These are phyloP conservation scores for Penicillium fuscoglaucum DNA, from an alignment of 2,329 filamentous ascomycete genomes.

Conservation along the genomic window DNA sequence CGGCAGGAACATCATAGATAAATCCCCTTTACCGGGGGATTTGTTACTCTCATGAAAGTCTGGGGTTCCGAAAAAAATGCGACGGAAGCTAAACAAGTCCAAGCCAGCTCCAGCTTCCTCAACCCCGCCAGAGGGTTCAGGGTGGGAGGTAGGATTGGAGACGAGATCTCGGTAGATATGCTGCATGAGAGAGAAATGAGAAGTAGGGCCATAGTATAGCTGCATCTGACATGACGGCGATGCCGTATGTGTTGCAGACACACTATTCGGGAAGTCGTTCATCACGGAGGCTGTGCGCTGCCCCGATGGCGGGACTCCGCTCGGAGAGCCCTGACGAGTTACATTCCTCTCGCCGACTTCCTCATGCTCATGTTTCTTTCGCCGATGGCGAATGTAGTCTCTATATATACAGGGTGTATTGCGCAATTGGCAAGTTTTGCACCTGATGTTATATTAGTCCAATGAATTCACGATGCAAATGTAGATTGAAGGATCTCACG, in stretches of 20 bases:
- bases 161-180: slow-evolving; percentile 39
- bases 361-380: slow-evolving; percentile 32
- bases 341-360: slow-evolving; percentile 16
- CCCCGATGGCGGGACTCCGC: slow-evolving; percentile 13
- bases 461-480: background rate
- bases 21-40: slow-evolving; percentile 23
- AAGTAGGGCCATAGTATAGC: slow-evolving; percentile 51
- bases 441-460: slow-evolving; percentile 13
- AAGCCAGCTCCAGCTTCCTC: slow-evolving; percentile 42
- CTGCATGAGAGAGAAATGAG: slow-evolving; percentile 49
- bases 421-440: slow-evolving; percentile 41
- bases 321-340: slow-evolving; percentile 18
- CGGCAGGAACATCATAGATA: slow-evolving; percentile 41
- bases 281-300: slow-evolving; percentile 24
- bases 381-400: slow-evolving; percentile 40
- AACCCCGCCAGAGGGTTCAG: slow-evolving; percentile 33
- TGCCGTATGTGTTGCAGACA: slow-evolving; percentile 50
- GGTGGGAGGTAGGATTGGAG: slow-evolving; percentile 19
- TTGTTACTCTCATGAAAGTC: slow-evolving; percentile 34
- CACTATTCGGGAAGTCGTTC: slow-evolving; percentile 43
- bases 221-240: slow-evolving; percentile 48
- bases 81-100: slow-evolving; percentile 41
- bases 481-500: slow-evolving; percentile 25
- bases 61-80: slow-evolving; percentile 45
- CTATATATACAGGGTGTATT: slow-evolving; percentile 39